A percentile compares a stretch with the other conserved stretches of the same genome.
These are phyloP conservation scores for Blastobotrys buckinghamii DNA, from an alignment of 1,139 yeast genomes.

Conservation along the genomic window DNA sequence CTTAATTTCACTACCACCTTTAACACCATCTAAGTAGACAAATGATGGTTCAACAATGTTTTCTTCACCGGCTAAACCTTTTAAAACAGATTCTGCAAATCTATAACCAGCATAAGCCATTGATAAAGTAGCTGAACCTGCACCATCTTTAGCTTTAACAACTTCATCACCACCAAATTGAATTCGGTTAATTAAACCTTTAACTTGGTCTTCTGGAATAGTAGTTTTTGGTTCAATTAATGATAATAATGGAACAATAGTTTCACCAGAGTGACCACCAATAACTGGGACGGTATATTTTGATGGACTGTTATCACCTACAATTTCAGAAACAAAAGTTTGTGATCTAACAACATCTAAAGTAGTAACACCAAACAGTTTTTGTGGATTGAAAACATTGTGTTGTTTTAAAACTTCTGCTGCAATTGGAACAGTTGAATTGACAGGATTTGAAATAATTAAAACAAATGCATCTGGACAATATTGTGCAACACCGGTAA, in stretches of 20 bases:
- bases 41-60: constrained; percentile 70
- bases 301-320: constrained; percentile 55
- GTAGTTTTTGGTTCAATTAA: constrained; percentile 48
- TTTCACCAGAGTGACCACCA: constrained; percentile 98
- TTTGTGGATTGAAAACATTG: constrained; percentile 87
- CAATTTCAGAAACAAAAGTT: constrained; percentile 75
- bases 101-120: constrained; percentile 99
- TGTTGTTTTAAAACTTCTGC: constrained; percentile 85
- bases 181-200: constrained; percentile 81
- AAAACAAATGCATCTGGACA: constrained; percentile 85
- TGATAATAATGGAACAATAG: constrained; percentile 92
- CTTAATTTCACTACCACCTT: constrained; percentile 36
- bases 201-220: constrained; percentile 47
- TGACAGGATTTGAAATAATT: constrained; percentile 94
- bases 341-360: constrained; percentile 92
- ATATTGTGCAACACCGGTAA: constrained; percentile 78
- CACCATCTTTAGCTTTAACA: constrained; percentile 97
- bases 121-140: constrained; percentile 97
- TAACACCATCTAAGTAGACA: constrained; percentile 40
- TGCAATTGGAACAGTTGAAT: constrained; percentile 97
- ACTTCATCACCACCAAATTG: constrained; percentile 99
- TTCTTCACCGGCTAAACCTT: constrained; percentile 51
- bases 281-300: constrained; percentile 53
- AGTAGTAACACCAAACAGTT: constrained; percentile 95
- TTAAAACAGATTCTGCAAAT: constrained; percentile 82